These are phyloP conservation scores for Polygonum maritimum DNA, from an alignment of 148 eudicot genomes.

Conservation along the genomic window DNA sequence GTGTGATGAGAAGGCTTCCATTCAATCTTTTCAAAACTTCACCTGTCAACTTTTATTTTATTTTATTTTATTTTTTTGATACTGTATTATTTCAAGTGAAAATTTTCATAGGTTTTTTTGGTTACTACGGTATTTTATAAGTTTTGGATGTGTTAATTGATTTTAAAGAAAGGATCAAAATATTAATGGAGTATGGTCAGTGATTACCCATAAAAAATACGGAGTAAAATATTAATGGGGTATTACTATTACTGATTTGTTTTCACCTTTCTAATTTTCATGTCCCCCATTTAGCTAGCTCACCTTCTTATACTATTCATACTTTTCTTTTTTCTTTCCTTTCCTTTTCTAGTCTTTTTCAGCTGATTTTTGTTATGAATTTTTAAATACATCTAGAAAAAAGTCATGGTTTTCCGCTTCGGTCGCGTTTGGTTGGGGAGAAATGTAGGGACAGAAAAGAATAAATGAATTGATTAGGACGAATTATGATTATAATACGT, in stretches of 20 bases:
- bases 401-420: neutral
- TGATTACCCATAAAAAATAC: too few species aligned
- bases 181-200: neutral
- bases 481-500: neutral
- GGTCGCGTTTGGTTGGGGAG: slow-evolving; percentile 6
- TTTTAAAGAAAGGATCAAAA: neutral
- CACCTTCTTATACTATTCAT: neutral
- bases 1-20: neutral
- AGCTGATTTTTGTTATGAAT: neutral
- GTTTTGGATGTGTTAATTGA: neutral
- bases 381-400: neutral
- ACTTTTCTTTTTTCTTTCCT: neutral
- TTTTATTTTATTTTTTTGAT: neutral
- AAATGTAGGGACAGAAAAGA: neutral
- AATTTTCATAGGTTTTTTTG: neutral
- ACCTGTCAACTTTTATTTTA: neutral
- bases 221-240: neutral
- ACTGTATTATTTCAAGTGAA: neutral
- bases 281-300: slow-evolving; percentile 1
- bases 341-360: neutral
- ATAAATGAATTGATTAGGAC: neutral
- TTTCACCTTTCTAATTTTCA: slow-evolving; percentile 1
- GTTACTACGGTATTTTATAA: neutral
- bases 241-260: neutral
- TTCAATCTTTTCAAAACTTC: neutral